Evolutionary conservation across 2,329 filamentous ascomycete genomes (phyloP).

Genomic region (Tolypocladium ophioglossoides): DNA sequence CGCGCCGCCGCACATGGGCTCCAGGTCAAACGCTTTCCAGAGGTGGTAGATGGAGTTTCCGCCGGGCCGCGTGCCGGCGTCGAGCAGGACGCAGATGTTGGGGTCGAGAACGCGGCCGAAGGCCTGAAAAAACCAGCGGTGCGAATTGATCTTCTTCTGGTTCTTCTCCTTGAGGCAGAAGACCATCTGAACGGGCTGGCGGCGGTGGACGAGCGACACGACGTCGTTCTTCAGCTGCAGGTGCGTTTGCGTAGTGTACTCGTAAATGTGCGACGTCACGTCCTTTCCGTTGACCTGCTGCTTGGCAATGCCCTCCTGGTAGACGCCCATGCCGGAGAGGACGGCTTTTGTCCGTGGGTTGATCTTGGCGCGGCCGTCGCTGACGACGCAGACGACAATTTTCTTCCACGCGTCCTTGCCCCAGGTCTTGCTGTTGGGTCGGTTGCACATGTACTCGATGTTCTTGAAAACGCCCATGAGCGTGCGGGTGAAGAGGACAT

Average conservation of each 20-base stretch:
- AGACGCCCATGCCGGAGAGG: conserved; percentile 86
- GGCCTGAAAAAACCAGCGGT: conserved; percentile 97
- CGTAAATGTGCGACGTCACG: conserved; percentile 95
- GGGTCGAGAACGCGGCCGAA: conserved; percentile 88
- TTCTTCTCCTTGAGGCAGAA: conserved; percentile 99
- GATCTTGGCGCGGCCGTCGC: conserved; percentile 94
- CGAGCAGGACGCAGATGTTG: conserved; percentile 92
- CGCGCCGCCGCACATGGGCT: conserved; percentile 94
- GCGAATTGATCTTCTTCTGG: conserved; percentile 99
- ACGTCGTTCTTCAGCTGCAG: conserved; percentile 84
- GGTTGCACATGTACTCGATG: conserved; percentile 93
- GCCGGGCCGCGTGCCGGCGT: conserved; percentile 91
- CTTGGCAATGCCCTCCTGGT: conserved; percentile 97
- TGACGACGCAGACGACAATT: conserved; percentile 96
- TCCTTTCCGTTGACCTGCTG: conserved; percentile 95
- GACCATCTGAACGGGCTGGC: conserved; percentile 88
- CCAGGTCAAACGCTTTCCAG: conserved; percentile 96
- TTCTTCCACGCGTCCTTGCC: conserved; percentile 99
- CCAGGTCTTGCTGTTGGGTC: conserved; percentile 93
- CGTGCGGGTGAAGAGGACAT: conserved; percentile 87
- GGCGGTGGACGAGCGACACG: conserved; percentile 73
- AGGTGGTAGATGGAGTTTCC: conserved; percentile 93
- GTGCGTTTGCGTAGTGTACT: conserved; percentile 81
- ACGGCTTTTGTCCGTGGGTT: conserved; percentile 84
- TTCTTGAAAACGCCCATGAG: conserved; percentile 98